These are phyloP conservation scores for Vanderwaltozyma tropicalis DNA, from an alignment of 805 yeast genomes.

Conservation along the genomic window DNA sequence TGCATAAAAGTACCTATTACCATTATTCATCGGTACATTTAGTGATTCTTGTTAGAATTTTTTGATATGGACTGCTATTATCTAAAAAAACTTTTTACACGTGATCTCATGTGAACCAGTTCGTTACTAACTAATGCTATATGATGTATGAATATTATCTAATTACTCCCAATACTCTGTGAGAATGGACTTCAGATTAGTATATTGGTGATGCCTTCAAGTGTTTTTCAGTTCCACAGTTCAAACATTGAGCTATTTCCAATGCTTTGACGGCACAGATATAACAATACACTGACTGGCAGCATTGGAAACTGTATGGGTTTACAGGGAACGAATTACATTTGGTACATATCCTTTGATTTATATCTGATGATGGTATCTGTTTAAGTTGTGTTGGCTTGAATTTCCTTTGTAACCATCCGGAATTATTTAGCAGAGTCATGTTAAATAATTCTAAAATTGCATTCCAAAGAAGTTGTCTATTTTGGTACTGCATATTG, in stretches of 20 bases:
- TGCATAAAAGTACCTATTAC: too few relatives aligned
- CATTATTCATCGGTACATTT: too few relatives aligned
- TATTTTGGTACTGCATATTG: conserved; percentile 9
- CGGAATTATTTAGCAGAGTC: conserved; percentile 10
- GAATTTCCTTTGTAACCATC: neutral
- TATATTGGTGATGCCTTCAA: conserved; percentile 4
- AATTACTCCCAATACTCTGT: too few relatives aligned
- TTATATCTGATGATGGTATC: too few relatives aligned
- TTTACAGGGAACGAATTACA: conserved; percentile 14
- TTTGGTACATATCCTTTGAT: conserved; percentile 7
- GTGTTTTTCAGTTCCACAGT: conserved; percentile 4
- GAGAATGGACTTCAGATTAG: too few relatives aligned
- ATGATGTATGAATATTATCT: too few relatives aligned
- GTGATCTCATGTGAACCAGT: too few relatives aligned
- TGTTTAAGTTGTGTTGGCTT: neutral
- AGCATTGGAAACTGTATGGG: conserved; percentile 15
- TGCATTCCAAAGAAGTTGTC: conserved; percentile 25
- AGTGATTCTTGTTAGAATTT: too few relatives aligned
- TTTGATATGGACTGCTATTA: too few relatives aligned
- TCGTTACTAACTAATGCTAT: too few relatives aligned
- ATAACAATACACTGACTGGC: conserved; percentile 14
- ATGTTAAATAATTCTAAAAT: conserved; percentile 19
- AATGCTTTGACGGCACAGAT: conserved; percentile 12
- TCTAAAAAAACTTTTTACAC: too few relatives aligned
- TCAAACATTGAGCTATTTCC: conserved; percentile 9